Base-by-base conservation (phyloP, 495 filamentous ascomycete genomes). In the Chaetomium tenue region DNA sequence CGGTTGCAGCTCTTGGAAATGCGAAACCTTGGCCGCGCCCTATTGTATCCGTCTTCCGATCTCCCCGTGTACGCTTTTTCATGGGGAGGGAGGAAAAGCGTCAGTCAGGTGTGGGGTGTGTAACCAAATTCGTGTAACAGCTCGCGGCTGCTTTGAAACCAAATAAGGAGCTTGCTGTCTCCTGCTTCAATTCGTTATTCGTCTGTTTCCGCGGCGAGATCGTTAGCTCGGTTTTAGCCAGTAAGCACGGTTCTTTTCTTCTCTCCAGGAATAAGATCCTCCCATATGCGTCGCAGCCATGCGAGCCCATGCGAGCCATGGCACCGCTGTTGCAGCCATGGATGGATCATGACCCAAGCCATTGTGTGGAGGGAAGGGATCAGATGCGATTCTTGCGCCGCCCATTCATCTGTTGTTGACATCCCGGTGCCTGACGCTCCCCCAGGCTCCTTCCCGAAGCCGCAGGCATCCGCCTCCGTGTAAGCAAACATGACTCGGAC, bases 11-110 rank as follows among this genome's bases (percentile, higher is more conserved):
- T n/a, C 22, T 23, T 13, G 54, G 57, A 58, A 58, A 37, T 28
- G 44, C 40, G 48, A 23, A 50, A 15, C n/a, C 56, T 16, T 22
- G 12, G 3, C 51, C 30, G 46, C 44, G 46, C 2, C n/a, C 22
- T 51, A 11, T 37, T 52, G 53, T 18, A 15, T 33, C 53, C 30
- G 46, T 37, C 42, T 57, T 40, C 51, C 61, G 61, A 58, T 4
- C 61, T 37, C 51, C 18, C 46, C 57, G 57, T 15, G 3, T 40
- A 25, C 16, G 9, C 6, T 26, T 42, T n/a, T 16, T 40, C 1
- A 3, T 0, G 3, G 15, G 23, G 28, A 6, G 28, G 28, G 28
- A 6, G 28, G 28, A 6, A 6, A 30, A 6, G 28, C 0, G 16
- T n/a, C n/a, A 23, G 30, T 40, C 48, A 12, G 23, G 3, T 52